phyloP scores from a whole-genome alignment of 2,329 filamentous ascomycete species.

The Fusarium sp. region DNA sequence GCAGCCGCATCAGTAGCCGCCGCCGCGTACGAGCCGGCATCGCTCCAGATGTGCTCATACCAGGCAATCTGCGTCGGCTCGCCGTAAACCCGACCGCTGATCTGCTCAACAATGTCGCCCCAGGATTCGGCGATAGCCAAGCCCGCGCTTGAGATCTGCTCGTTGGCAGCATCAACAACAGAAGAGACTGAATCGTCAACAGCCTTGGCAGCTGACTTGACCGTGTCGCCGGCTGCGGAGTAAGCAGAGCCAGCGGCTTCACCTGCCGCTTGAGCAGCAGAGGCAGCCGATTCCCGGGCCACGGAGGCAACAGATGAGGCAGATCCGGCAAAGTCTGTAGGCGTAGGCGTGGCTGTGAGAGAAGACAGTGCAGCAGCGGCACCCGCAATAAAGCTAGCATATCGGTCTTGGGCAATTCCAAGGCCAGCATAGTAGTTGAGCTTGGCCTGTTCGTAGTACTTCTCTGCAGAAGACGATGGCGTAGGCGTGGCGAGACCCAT shows the following conservation, averaged over 20 bases:
- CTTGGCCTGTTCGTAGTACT: slow-evolving; percentile 73
- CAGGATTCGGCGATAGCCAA: slow-evolving; percentile 58
- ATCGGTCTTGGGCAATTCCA: slow-evolving; percentile 84
- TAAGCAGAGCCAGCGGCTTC: slow-evolving; percentile 65
- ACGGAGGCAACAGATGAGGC: slow-evolving; percentile 67
- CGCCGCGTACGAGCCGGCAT: slow-evolving; percentile 71
- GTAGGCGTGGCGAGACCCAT: slow-evolving; percentile 72
- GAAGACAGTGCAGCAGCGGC: slow-evolving; percentile 79
- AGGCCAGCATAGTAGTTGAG: slow-evolving; percentile 83
- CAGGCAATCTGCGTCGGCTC: slow-evolving; percentile 73
- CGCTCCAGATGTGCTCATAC: slow-evolving; percentile 64
- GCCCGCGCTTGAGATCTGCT: slow-evolving; percentile 56
- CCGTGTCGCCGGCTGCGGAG: slow-evolving; percentile 62
- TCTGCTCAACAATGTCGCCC: slow-evolving; percentile 68
- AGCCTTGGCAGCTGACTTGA: slow-evolving; percentile 57
- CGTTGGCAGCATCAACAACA: slow-evolving; percentile 63
- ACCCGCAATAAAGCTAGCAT: slow-evolving; percentile 80
- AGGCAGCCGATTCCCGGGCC: slow-evolving; percentile 62
- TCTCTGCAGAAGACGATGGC: slow-evolving; percentile 66
- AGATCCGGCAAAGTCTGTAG: slow-evolving; percentile 67
- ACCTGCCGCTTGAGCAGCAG: slow-evolving; percentile 63
- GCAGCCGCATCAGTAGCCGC: slow-evolving; percentile 68
- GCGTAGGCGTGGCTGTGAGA: slow-evolving; percentile 72
- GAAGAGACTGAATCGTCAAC: slow-evolving; percentile 58
- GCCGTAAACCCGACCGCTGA: slow-evolving; percentile 80